Conservation (phyloP, 2,329 filamentous ascomycete genomes). For the Microdochium bolleyi region DNA sequence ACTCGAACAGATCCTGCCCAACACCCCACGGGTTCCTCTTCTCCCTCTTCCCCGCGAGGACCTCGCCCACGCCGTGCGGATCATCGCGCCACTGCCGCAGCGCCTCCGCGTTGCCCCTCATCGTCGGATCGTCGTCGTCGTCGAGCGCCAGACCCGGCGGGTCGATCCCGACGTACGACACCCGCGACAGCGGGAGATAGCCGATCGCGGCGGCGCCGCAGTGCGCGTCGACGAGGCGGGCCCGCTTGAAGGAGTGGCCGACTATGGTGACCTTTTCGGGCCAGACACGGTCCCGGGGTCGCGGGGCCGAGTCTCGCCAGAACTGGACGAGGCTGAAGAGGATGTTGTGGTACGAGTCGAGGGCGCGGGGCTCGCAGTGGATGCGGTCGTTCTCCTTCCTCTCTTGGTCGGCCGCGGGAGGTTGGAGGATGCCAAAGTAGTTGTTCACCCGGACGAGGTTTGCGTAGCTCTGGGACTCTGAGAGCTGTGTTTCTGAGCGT, state of each 20-base stretch:
- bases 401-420: not conserved
- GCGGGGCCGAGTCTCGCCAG: slow-evolving; percentile 35
- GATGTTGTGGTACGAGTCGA: slow-evolving; percentile 82
- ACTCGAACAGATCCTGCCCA: slow-evolving; percentile 34
- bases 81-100: slow-evolving; percentile 41
- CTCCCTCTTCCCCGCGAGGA: slow-evolving; percentile 37
- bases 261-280: slow-evolving; percentile 53
- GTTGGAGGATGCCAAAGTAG: slow-evolving; percentile 33
- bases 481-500: slow-evolving; percentile 42
- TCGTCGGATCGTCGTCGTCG: slow-evolving; percentile 27
- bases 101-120: slow-evolving; percentile 32
- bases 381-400: slow-evolving; percentile 27
- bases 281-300: slow-evolving; percentile 32
- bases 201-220: slow-evolving; percentile 45
- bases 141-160: slow-evolving; percentile 41
- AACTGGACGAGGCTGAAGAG: slow-evolving; percentile 61
- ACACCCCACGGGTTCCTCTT: slow-evolving; percentile 40
- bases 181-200: slow-evolving; percentile 31
- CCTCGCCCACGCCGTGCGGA: slow-evolving; percentile 39
- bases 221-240: slow-evolving; percentile 56
- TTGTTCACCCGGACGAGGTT: slow-evolving; percentile 38
- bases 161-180: slow-evolving; percentile 55
- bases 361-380: slow-evolving; percentile 59
- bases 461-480: slow-evolving; percentile 58
- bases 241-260: slow-evolving; percentile 62